Conservation (phyloP, 148 eudicot genomes). For the Cornus kousa region DNA sequence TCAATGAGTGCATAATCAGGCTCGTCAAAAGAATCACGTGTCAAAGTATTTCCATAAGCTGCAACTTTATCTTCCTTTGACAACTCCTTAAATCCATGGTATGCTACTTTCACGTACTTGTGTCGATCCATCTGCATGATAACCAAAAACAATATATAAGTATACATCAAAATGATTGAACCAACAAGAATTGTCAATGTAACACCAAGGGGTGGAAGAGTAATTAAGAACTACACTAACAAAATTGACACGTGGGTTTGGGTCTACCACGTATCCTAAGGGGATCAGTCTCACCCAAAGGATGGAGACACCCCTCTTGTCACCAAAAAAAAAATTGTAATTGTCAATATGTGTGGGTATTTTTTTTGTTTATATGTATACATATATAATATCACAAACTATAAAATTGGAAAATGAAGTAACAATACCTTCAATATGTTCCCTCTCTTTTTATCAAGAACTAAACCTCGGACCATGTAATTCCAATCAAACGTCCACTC, state of each 20-base stretch:
- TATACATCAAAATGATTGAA: neutral
- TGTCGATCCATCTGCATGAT: conserved; percentile 91
- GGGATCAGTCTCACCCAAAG: no score
- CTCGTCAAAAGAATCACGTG: conserved; percentile 89
- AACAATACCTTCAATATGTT: conserved; percentile 83
- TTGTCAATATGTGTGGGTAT: no score
- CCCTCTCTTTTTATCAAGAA: conserved; percentile 95
- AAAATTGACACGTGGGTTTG: no score
- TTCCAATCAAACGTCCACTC: conserved; percentile 91
- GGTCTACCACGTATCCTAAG: no score
- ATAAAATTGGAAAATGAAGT: neutral
- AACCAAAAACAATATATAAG: neutral
- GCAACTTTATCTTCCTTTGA: conserved; percentile 81
- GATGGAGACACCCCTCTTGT: no score
- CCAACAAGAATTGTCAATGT: neutral
- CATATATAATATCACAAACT: neutral
- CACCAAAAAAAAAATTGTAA: no score
- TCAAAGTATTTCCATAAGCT: conserved; percentile 75
- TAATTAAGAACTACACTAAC: no score
- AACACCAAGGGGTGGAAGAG: no score
- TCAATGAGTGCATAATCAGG: conserved; percentile 97
- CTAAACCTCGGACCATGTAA: conserved; percentile 97
- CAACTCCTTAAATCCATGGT: conserved; percentile 85
- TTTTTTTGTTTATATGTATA: no score
- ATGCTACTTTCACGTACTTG: conserved; percentile 95